Evolutionary conservation across 192 early-diverging fungal species (phyloP).

Genomic region (Diversispora eburnea): DNA sequence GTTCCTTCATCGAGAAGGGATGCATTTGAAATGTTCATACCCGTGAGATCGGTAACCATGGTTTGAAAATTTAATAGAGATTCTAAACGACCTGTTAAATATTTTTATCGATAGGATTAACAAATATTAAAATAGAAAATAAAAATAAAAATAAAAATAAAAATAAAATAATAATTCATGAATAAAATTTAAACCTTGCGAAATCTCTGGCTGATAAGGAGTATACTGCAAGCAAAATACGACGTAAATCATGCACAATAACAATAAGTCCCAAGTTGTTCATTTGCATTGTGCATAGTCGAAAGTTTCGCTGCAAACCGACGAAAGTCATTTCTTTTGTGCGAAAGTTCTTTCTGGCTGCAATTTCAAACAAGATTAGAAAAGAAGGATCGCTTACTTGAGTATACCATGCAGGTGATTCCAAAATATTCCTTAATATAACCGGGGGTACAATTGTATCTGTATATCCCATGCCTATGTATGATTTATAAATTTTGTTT

Average conservation of each 20-base stretch:
- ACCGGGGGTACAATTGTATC: constrained; percentile 88
- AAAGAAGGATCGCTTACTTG: constrained; percentile 49
- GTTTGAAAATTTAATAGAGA: constrained; percentile 98
- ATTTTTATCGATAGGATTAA: background rate
- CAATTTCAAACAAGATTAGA: background rate
- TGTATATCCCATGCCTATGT: constrained; percentile 96
- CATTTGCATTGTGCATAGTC: background rate
- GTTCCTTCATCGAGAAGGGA: constrained; percentile 99
- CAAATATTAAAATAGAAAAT: too few relatives aligned
- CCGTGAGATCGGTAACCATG: constrained; percentile 92
- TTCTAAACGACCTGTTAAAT: constrained; percentile 71
- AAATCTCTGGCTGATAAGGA: constrained; percentile 99
- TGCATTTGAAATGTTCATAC: constrained; percentile 95
- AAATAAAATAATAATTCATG: background rate
- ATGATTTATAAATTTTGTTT: constrained; percentile 90
- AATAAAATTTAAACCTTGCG: constrained; percentile 58
- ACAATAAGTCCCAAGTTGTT: constrained; percentile 8
- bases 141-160: background rate
- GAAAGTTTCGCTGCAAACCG: background rate
- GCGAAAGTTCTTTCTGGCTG: constrained; percentile 4
- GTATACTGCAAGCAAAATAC: constrained; percentile 72
- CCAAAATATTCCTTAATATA: constrained; percentile 94
- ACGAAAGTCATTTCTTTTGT: constrained; percentile 12
- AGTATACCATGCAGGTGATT: constrained; percentile 99
- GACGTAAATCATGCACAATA: constrained; percentile 22